These are phyloP conservation scores for Ceratobasidium sp. DNA, from an alignment of 1,284 basidiomycete genomes.

Conservation along the genomic window DNA sequence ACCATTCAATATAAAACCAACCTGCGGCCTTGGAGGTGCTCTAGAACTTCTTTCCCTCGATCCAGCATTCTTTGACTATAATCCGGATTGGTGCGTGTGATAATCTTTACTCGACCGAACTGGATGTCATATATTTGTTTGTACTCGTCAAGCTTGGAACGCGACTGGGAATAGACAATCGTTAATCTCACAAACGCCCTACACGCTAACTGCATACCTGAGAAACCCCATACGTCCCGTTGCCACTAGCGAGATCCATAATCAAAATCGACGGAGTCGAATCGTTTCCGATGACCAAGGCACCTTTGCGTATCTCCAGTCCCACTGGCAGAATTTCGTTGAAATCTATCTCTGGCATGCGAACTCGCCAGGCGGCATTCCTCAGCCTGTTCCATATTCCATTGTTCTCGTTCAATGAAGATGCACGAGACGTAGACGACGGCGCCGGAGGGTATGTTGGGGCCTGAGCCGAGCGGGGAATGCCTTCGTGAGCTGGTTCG, in stretches of 20 bases:
- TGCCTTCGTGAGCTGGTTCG: slow-evolving; percentile 29
- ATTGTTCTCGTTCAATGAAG: slow-evolving; percentile 32
- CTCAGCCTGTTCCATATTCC: slow-evolving; percentile 20
- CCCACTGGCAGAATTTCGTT: slow-evolving; percentile 84
- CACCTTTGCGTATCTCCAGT: slow-evolving; percentile 73
- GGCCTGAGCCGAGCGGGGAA: slow-evolving; percentile 39
- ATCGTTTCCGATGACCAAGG: slow-evolving; percentile 80
- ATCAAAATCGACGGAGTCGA: slow-evolving; percentile 84
- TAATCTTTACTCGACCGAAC: slow-evolving; percentile 69
- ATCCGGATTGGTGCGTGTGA: slow-evolving; percentile 77
- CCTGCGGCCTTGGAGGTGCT: slow-evolving; percentile 61
- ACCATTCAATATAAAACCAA: background rate
- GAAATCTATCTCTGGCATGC: slow-evolving; percentile 72
- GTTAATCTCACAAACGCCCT: slow-evolving; percentile 4
- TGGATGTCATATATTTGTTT: slow-evolving; percentile 77
- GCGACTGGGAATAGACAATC: slow-evolving; percentile 62
- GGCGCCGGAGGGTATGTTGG: slow-evolving; percentile 43
- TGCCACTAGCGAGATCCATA: slow-evolving; percentile 72
- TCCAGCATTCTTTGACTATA: slow-evolving; percentile 70
- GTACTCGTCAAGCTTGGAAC: slow-evolving; percentile 79
- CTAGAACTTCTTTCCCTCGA: slow-evolving; percentile 68
- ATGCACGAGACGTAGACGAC: slow-evolving; percentile 32
- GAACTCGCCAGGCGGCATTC: slow-evolving; percentile 47
- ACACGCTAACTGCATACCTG: slow-evolving; percentile 59
- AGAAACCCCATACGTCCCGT: slow-evolving; percentile 77